Base-by-base conservation (phyloP, 2,329 filamentous ascomycete species). In the Acrocalymma vagum region DNA sequence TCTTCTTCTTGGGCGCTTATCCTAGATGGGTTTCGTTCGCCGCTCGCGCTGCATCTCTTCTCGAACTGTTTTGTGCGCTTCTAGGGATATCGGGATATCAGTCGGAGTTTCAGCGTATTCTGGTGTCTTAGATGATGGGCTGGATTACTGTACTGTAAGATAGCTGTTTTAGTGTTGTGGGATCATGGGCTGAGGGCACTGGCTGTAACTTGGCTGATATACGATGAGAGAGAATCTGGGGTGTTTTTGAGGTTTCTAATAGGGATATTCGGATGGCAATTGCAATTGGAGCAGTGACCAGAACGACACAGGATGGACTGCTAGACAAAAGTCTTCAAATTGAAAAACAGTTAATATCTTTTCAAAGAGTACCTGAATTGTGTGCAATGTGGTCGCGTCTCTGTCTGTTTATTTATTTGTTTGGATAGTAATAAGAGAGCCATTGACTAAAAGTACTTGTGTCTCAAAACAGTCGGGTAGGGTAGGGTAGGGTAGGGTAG, bases 331-430 rank as follows among this genome's bases (percentile, higher is more conserved):
- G 55, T 45, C 30, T 34, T 54, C 34, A 57, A 62, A 62, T 62
- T 60, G 52, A 58, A 61, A 60, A 61, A 61, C 57, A 61, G 29
- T 59, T 59, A 20, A 61, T 61, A 61, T 37, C 36, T 37, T 38
- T n/a, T n/a, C n/a, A n/a, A n/a, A n/a, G n/a, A n/a, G n/a, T n/a
- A n/a, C n/a, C n/a, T n/a, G n/a, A n/a, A n/a, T n/a, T n/a, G n/a
- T n/a, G n/a, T n/a, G n/a, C n/a, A n/a, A n/a, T n/a, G n/a, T n/a
- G n/a, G n/a, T n/a, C n/a, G n/a, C n/a, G n/a, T n/a, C n/a, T n/a
- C n/a, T n/a, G n/a, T n/a, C n/a, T n/a, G n/a, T n/a, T n/a, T n/a
- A n/a, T n/a, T n/a, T n/a, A n/a, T n/a, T n/a, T n/a, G n/a, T n/a
- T n/a, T n/a, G n/a, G n/a, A n/a, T n/a, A n/a, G n/a, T n/a, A n/a